A percentile compares a stretch with the other conserved stretches of the same genome.
These are phyloP conservation scores for Phytophthora rubi DNA, from an alignment of 352 stramenopile genomes.

Conservation along the genomic window DNA sequence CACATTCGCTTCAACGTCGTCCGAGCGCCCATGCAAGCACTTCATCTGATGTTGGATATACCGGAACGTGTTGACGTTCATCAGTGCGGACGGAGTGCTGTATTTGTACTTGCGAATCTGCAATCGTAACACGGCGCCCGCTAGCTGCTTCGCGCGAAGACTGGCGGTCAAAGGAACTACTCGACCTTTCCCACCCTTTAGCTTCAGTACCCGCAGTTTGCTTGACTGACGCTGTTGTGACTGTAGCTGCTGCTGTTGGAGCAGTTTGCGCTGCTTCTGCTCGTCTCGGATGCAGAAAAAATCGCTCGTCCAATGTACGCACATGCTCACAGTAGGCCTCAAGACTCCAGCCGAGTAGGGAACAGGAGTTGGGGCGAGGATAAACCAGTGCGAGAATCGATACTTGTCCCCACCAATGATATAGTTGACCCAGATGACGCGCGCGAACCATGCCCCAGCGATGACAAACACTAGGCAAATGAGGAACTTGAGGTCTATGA, in stretches of 20 bases:
- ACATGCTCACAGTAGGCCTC: slow-evolving; percentile 37
- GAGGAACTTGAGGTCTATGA: slow-evolving; percentile 46
- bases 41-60: slow-evolving; percentile 39
- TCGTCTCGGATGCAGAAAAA: slow-evolving; percentile 42
- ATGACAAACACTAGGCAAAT: slow-evolving; percentile 29
- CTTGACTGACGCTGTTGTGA: background rate
- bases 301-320: slow-evolving; percentile 42
- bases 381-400: slow-evolving; percentile 10
- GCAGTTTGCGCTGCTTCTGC: background rate
- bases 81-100: slow-evolving; percentile 2
- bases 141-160: slow-evolving; percentile 13
- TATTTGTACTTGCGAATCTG: slow-evolving; percentile 17
- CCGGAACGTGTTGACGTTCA: slow-evolving; percentile 16
- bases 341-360: slow-evolving; percentile 42
- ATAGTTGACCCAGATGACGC: slow-evolving; percentile 5
- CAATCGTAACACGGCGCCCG: slow-evolving; percentile 5
- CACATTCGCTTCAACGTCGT: slow-evolving; percentile 37
- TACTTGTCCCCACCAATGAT: slow-evolving; percentile 1
- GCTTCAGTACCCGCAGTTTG: background rate
- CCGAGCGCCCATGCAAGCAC: slow-evolving; percentile 22
- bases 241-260: slow-evolving; percentile 8
- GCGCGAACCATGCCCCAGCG: slow-evolving; percentile 5
- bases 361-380: slow-evolving; percentile 32
- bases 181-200: background rate
- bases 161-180: slow-evolving; percentile 17